Percentiles rank a stretch among this genome's conserved stretches.
Evolutionary conservation across 306 rosid species (phyloP).

Genomic region (Hippophae gyantsensis): DNA sequence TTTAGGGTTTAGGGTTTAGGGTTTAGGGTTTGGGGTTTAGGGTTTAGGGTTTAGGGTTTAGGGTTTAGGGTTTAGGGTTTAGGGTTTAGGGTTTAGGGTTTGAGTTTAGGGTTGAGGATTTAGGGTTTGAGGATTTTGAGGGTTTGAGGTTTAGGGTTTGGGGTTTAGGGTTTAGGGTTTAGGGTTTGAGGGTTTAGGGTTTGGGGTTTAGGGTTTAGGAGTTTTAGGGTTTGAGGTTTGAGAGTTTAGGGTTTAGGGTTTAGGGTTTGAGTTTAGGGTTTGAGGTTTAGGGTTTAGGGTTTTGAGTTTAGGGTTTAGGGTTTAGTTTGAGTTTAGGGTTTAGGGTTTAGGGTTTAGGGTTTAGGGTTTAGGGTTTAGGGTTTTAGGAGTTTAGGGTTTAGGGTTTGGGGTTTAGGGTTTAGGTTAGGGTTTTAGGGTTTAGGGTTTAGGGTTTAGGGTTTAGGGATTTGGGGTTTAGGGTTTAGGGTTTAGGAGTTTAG

Average conservation of each 20-base stretch:
- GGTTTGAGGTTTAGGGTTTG: constrained; percentile 3
- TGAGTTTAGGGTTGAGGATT: constrained; percentile 6
- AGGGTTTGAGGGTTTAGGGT: constrained; percentile 9
- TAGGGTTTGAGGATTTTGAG: no score
- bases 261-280: constrained; percentile 1
- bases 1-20: constrained; percentile 8
- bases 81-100: constrained; percentile 2
- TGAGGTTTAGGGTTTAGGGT: constrained; percentile 11
- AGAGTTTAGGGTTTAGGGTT: not conserved
- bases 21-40: constrained; percentile 16
- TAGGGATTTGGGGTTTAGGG: constrained; percentile 9
- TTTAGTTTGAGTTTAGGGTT: constrained; percentile 4
- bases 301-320: no score
- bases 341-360: constrained; percentile 16
- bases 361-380: constrained; percentile 19
- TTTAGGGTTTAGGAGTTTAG: constrained; percentile 22
- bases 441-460: constrained; percentile 10
- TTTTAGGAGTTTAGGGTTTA: constrained; percentile 10
- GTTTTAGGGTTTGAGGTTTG: not conserved
- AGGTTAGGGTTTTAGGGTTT: constrained; percentile 13
- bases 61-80: not conserved
- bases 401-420: constrained; percentile 14
- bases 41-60: constrained; percentile 14
- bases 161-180: constrained; percentile 1
- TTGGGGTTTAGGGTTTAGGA: constrained; percentile 7